Conservation (phyloP, 2,329 filamentous ascomycete species). For the Talaromyces sp. region DNA sequence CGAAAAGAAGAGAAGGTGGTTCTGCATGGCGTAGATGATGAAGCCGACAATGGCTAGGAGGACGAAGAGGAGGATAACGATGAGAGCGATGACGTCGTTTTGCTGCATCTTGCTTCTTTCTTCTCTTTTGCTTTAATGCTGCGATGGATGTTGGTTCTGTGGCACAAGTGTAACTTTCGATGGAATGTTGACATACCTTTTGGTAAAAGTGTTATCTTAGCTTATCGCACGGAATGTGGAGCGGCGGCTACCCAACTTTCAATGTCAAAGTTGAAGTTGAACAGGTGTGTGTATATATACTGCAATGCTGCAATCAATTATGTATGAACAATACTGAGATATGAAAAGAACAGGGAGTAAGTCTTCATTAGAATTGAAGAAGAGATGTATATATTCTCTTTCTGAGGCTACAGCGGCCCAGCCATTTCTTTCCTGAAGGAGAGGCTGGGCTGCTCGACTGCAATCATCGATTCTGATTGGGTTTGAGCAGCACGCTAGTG, state of each 20-base stretch:
- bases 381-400: conserved; percentile 1
- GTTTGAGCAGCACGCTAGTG: accelerated
- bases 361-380: background rate
- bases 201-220: conserved; percentile 15
- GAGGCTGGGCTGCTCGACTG: conserved; percentile 1
- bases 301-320: background rate
- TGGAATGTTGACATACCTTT: conserved; percentile 6
- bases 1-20: conserved; percentile 29
- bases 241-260: background rate
- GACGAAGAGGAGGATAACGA: conserved; percentile 49
- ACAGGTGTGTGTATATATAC: background rate
- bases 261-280: background rate
- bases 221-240: conserved; percentile 15
- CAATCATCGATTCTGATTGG: background rate
- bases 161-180: background rate
- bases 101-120: conserved; percentile 25
- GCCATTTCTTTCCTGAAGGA: conserved; percentile 3
- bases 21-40: conserved; percentile 34
- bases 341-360: background rate
- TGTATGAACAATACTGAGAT: background rate
- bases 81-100: conserved; percentile 50
- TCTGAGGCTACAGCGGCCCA: background rate
- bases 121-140: background rate
- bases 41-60: conserved; percentile 44
- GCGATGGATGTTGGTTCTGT: background rate